A percentile compares a stretch with the other conserved stretches of the same genome.
phyloP scores from a whole-genome alignment of 2,329 filamentous ascomycete genomes.

The Diatrype stigma region DNA sequence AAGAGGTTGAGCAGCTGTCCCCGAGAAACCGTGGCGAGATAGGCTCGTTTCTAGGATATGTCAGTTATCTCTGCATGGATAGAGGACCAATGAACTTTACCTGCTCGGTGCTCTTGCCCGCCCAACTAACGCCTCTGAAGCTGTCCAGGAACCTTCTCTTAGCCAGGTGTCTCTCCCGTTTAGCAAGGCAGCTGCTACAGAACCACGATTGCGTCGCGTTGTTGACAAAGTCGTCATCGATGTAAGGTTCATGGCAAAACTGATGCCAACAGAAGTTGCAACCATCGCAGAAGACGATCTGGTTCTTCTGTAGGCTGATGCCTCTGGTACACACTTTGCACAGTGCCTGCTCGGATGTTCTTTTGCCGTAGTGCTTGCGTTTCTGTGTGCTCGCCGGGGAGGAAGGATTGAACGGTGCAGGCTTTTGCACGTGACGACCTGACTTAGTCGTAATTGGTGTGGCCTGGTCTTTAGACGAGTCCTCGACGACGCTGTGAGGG shows the following conservation, averaged over 20 bases:
- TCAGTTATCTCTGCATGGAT: slow-evolving; percentile 8
- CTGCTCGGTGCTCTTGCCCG: slow-evolving; percentile 33
- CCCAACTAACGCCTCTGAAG: slow-evolving; percentile 35
- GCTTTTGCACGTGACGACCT: slow-evolving; percentile 66
- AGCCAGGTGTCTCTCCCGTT: slow-evolving; percentile 39
- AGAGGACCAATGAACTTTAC: slow-evolving; percentile 20
- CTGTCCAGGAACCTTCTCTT: slow-evolving; percentile 34
- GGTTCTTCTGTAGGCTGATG: slow-evolving; percentile 67
- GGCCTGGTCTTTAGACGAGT: slow-evolving; percentile 33
- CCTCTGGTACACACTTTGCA: slow-evolving; percentile 72
- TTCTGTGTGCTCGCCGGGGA: slow-evolving; percentile 34
- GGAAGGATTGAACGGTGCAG: slow-evolving; percentile 58
- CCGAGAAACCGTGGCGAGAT: slow-evolving; percentile 58
- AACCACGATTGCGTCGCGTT: slow-evolving; percentile 68
- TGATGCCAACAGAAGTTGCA: slow-evolving; percentile 80
- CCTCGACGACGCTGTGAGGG: slow-evolving; percentile 22
- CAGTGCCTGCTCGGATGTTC: slow-evolving; percentile 55
- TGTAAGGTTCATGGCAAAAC: slow-evolving; percentile 72
- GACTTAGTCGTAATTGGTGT: slow-evolving; percentile 69
- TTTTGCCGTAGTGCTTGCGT: slow-evolving; percentile 48
- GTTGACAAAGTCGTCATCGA: slow-evolving; percentile 64
- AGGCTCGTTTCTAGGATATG: slow-evolving; percentile 51
- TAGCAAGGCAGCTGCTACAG: slow-evolving; percentile 57
- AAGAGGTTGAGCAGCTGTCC: slow-evolving; percentile 61
- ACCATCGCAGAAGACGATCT: slow-evolving; percentile 81